Evolutionary conservation across 371 early-diverging fungal species (phyloP).

Genomic region (Quaeritorhiza haematococci): DNA sequence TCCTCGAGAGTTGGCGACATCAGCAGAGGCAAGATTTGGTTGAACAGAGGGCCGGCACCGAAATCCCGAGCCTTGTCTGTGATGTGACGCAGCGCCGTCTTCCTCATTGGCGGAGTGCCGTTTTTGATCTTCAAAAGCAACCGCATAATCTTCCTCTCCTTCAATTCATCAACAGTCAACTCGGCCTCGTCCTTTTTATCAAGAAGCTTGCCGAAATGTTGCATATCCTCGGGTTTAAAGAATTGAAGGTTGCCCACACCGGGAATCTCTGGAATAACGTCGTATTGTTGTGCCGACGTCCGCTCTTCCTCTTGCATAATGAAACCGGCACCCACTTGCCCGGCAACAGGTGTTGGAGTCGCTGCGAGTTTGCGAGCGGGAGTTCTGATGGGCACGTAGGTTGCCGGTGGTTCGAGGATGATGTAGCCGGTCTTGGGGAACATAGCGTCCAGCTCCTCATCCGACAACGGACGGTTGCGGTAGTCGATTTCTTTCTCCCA

Average conservation of each 20-base stretch:
- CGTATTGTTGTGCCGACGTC: constrained; percentile 50
- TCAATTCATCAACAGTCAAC: constrained; percentile 81
- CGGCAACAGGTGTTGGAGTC: constrained; percentile 85
- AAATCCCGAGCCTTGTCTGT: constrained; percentile 94
- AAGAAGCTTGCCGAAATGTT: constrained; percentile 89
- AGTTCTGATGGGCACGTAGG: constrained; percentile 90
- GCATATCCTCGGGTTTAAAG: constrained; percentile 95
- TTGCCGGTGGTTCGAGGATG: constrained; percentile 83
- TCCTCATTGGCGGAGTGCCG: constrained; percentile 92
- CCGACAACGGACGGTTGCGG: constrained; percentile 76
- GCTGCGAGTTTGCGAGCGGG: constrained; percentile 92
- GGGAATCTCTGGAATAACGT: constrained; percentile 80
- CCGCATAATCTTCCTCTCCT: constrained; percentile 94
- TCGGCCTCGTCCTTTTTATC: constrained; percentile 77
- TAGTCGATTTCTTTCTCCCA: constrained; percentile 83
- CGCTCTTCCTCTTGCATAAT: constrained; percentile 76
- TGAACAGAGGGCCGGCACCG: constrained; percentile 93
- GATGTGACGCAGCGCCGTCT: constrained; percentile 86
- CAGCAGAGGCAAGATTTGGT: constrained; percentile 90
- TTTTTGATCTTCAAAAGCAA: constrained; percentile 95
- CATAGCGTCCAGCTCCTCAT: constrained; percentile 91
- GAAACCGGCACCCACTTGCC: constrained; percentile 62
- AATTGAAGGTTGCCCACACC: constrained; percentile 88
- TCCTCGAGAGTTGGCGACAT: constrained; percentile 96
- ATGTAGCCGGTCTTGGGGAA: constrained; percentile 88